phyloP scores from a whole-genome alignment of 2,329 filamentous ascomycete genomes.

The Sordariomycetes sp. region DNA sequence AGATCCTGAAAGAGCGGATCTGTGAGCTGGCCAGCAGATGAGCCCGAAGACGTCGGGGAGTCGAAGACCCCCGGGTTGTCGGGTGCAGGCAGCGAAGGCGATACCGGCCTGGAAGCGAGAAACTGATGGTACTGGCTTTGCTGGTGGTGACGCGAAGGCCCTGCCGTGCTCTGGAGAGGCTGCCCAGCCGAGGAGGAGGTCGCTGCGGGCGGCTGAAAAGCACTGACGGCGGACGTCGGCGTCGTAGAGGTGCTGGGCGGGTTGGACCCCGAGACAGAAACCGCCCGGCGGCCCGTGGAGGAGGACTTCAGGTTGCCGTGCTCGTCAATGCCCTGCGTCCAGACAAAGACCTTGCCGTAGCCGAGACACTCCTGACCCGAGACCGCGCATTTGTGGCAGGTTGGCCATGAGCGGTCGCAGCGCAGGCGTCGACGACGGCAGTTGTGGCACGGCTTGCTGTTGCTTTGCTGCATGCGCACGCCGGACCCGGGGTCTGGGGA shows the following conservation, averaged over 20 bases:
- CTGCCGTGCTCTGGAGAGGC: background rate
- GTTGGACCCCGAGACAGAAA: background rate
- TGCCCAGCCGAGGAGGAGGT: background rate
- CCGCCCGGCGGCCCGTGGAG: background rate
- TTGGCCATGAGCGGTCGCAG: conserved; percentile 51
- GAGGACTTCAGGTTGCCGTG: conserved; percentile 25
- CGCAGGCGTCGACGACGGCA: conserved; percentile 51
- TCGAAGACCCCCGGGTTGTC: background rate
- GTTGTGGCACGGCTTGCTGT: conserved; percentile 46
- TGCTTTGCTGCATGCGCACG: conserved; percentile 10
- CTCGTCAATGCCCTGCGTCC: conserved; percentile 44
- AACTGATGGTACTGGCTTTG: background rate
- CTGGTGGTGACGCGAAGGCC: background rate
- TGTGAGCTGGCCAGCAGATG: conserved; percentile 23
- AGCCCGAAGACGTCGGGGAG: background rate
- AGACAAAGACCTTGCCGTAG: conserved; percentile 51
- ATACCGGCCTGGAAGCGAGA: background rate
- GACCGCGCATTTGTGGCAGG: conserved; percentile 48
- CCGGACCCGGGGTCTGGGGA: too few species aligned
- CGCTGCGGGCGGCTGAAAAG: background rate
- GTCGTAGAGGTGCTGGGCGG: conserved; percentile 1
- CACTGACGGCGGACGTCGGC: background rate
- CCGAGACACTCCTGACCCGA: conserved; percentile 50
- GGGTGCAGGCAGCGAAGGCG: background rate
- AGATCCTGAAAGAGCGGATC: conserved; percentile 49